Evolutionary conservation across 2,329 filamentous ascomycete genomes (phyloP).

Genomic region (Cryphonectria parasitica): DNA sequence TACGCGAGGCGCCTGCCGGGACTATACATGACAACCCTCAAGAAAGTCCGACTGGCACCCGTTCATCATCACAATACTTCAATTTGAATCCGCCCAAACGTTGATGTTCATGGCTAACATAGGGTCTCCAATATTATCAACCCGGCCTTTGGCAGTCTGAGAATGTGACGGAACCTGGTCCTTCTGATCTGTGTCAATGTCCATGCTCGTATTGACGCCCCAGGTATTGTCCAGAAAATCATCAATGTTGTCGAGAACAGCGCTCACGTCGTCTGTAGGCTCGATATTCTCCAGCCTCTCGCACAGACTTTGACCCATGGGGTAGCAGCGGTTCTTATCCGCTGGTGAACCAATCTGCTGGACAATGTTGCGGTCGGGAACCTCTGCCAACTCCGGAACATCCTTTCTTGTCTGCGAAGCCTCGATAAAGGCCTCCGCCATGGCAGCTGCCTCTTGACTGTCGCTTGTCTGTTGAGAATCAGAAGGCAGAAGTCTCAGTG

Average conservation of each 20-base stretch:
- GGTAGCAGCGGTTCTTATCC: background rate
- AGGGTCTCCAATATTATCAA: slow-evolving; percentile 19
- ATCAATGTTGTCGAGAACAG: slow-evolving; percentile 50
- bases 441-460: slow-evolving; percentile 49
- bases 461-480: slow-evolving; percentile 46
- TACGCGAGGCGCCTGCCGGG: too few relatives aligned
- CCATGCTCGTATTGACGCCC: slow-evolving; percentile 39
- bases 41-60: background rate
- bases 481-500: slow-evolving; percentile 43
- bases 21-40: background rate
- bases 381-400: slow-evolving; percentile 6
- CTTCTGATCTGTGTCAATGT: slow-evolving; percentile 40
- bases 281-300: slow-evolving; percentile 28
- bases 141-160: background rate
- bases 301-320: background rate
- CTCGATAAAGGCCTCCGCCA: slow-evolving; percentile 54
- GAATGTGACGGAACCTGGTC: slow-evolving; percentile 21
- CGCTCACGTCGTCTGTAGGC: slow-evolving; percentile 48
- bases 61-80: background rate
- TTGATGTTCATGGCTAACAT: slow-evolving; percentile 20
- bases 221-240: slow-evolving; percentile 47
- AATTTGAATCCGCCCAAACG: slow-evolving; percentile 22
- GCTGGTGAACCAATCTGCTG: background rate
- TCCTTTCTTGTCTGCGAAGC: slow-evolving; percentile 42
- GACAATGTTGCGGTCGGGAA: slow-evolving; percentile 4